Evolutionary conservation across 768 basidiomycete genomes (phyloP).

Genomic region (Lentinula raphanica): DNA sequence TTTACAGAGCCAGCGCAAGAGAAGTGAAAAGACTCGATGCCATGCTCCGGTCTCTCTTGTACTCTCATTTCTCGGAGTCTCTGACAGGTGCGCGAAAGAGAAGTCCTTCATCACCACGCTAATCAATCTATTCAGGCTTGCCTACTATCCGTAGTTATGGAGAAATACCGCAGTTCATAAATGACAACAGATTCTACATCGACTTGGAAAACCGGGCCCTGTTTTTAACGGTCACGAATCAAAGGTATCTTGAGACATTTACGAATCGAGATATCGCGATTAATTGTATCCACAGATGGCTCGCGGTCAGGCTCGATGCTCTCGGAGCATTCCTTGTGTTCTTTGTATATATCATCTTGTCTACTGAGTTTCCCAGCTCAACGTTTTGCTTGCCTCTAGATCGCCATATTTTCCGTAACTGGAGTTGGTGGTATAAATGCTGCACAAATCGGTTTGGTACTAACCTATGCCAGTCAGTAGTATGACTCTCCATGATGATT

Average conservation of each 20-base stretch:
- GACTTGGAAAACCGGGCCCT: conserved; percentile 74
- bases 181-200: conserved; percentile 59
- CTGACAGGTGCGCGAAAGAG: conserved; percentile 39
- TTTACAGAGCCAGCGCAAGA: conserved; percentile 66
- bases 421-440: conserved; percentile 55
- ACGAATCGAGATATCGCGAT: not conserved
- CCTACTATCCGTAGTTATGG: conserved; percentile 73
- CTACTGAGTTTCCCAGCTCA: not conserved
- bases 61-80: conserved; percentile 75
- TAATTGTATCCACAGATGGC: conserved; percentile 39
- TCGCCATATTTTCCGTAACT: conserved; percentile 60
- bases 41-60: conserved; percentile 68
- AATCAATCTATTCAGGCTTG: conserved; percentile 30
- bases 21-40: conserved; percentile 70
- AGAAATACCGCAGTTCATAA: conserved; percentile 53
- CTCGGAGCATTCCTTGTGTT: conserved; percentile 58
- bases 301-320: conserved; percentile 67
- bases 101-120: not conserved
- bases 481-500: not conserved
- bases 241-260: conserved; percentile 34
- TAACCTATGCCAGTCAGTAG: conserved; percentile 56
- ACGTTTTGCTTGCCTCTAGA: conserved; percentile 32
- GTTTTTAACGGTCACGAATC: conserved; percentile 60
- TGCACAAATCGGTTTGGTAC: conserved; percentile 64
- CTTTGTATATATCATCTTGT: conserved; percentile 31